A percentile compares a stretch with the other conserved stretches of the same genome.
phyloP scores from a whole-genome alignment of 1,139 yeast species.

The Blastobotrys malaysiensis region DNA sequence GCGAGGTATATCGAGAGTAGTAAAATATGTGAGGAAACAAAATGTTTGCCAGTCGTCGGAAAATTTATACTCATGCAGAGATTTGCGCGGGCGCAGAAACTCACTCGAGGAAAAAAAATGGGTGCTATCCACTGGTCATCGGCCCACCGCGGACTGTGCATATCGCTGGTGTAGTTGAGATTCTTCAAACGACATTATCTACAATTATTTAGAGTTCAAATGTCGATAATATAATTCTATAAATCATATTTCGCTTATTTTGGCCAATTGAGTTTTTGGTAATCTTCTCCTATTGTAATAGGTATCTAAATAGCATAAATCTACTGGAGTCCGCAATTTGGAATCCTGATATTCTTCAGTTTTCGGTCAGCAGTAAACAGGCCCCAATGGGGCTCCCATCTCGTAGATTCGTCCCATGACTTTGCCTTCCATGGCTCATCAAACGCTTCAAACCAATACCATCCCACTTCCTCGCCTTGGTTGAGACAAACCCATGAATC shows the following conservation, averaged over 20 bases:
- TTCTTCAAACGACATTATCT: too few species aligned
- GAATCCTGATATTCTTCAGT: slow-evolving; percentile 35
- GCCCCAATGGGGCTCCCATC: slow-evolving; percentile 77
- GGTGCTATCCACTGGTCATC: too few species aligned
- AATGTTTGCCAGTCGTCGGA: slow-evolving; percentile 1
- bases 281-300: too few species aligned
- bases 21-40: slow-evolving; percentile 18
- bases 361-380: slow-evolving; percentile 47
- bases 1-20: slow-evolving; percentile 31
- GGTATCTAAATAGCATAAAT: background rate
- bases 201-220: too few species aligned
- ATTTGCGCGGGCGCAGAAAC: slow-evolving; percentile 1
- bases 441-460: slow-evolving; percentile 67
- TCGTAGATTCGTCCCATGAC: slow-evolving; percentile 40
- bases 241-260: background rate
- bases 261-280: too few species aligned
- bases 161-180: too few species aligned
- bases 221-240: background rate
- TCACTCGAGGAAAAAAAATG: too few species aligned
- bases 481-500: slow-evolving; percentile 50
- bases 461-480: slow-evolving; percentile 36
- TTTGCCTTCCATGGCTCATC: slow-evolving; percentile 64
- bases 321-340: slow-evolving; percentile 19
- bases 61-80: slow-evolving; percentile 5
- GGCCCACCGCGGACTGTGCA: too few species aligned